Conservation (phyloP, 345 rosid species). For the Abelmoschus esculentus region DNA sequence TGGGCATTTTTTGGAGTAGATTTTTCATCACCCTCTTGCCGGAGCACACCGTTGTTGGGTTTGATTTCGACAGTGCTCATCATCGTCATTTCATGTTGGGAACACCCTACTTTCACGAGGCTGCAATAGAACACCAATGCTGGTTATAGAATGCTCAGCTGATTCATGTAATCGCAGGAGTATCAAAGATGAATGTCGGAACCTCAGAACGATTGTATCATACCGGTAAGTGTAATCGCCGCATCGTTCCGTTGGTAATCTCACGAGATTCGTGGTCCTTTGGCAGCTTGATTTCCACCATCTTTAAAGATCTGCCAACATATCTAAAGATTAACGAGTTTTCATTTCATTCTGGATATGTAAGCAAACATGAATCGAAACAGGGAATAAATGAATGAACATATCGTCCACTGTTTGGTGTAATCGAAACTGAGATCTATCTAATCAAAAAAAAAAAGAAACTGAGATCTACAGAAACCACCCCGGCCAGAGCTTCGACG, state of each 20-base stretch:
- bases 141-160: neutral
- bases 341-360: neutral
- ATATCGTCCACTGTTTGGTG: conserved; percentile 42
- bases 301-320: conserved; percentile 6
- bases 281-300: neutral
- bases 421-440: conserved; percentile 58
- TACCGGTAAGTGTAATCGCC: conserved; percentile 35
- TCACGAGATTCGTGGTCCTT: conserved; percentile 12
- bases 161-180: neutral
- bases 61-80: neutral
- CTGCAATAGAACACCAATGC: neutral
- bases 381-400: neutral
- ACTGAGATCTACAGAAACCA: conserved; percentile 52
- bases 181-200: too few relatives aligned
- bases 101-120: neutral
- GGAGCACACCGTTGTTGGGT: neutral
- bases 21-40: neutral
- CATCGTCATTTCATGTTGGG: neutral
- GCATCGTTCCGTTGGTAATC: conserved; percentile 33
- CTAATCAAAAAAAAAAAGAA: too few relatives aligned
- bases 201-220: neutral
- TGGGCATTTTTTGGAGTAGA: neutral
- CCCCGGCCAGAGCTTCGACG: conserved; percentile 67
- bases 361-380: too few relatives aligned
- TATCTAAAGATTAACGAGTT: neutral